phyloP scores from a whole-genome alignment of 192 early-diverging fungal genomes.

The Coemansia sp. region DNA sequence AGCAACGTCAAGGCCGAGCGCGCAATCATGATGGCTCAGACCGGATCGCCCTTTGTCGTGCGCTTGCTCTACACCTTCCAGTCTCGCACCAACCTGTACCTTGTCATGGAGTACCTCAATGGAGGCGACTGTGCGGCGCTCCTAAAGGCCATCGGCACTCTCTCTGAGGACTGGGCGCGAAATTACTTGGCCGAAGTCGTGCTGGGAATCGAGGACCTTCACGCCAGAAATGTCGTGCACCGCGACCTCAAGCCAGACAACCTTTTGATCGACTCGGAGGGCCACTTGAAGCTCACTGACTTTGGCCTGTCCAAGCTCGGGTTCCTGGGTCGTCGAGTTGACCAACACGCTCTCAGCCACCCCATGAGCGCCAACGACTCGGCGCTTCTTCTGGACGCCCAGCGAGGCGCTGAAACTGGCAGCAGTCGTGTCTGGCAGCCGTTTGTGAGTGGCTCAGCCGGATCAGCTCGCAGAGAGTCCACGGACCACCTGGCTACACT shows the following conservation, averaged over 20 bases:
- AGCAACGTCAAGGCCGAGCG: constrained; percentile 51
- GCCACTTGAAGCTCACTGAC: constrained; percentile 91
- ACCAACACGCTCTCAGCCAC: constrained; percentile 26
- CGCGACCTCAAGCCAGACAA: constrained; percentile 81
- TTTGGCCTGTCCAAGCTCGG: constrained; percentile 76
- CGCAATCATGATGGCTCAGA: constrained; percentile 80
- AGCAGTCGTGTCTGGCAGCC: constrained; percentile 19
- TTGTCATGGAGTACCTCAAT: constrained; percentile 91
- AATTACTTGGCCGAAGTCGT: constrained; percentile 90
- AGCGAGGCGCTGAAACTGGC: neutral
- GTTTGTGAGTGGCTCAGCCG: neutral
- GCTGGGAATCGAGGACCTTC: constrained; percentile 87
- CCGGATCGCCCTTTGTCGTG: constrained; percentile 85
- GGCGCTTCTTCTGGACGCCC: neutral
- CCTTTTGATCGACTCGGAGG: constrained; percentile 85
- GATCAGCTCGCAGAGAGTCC: neutral
- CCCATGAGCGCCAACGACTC: neutral
- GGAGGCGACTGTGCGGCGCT: constrained; percentile 85
- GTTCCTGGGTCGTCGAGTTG: constrained; percentile 49
- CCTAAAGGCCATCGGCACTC: constrained; percentile 70
- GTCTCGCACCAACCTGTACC: constrained; percentile 81
- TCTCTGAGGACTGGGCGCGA: constrained; percentile 77
- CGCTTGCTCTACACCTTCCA: constrained; percentile 88
- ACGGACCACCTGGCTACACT: neutral
- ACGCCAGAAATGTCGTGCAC: constrained; percentile 84